Evolutionary conservation across 768 basidiomycete species (phyloP).

Genomic region (Galerina sulciceps): DNA sequence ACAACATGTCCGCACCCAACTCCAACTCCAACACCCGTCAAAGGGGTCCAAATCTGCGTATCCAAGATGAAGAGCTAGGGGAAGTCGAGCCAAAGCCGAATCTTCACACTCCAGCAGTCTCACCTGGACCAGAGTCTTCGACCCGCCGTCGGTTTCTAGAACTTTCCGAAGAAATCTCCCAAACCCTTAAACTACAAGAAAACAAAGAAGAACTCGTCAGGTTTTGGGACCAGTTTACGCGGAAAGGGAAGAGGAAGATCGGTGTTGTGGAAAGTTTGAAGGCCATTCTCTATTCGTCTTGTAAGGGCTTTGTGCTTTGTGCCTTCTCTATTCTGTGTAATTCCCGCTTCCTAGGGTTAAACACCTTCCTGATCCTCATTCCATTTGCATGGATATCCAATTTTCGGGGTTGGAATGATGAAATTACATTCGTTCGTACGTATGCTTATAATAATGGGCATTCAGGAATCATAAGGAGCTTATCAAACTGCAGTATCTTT

Average conservation of each 20-base stretch:
- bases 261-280: slow-evolving; percentile 47
- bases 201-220: slow-evolving; percentile 28
- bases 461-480: too few species aligned
- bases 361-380: slow-evolving; percentile 58
- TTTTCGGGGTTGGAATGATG: slow-evolving; percentile 44
- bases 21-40: slow-evolving; percentile 3
- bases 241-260: slow-evolving; percentile 49
- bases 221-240: slow-evolving; percentile 50
- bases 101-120: slow-evolving; percentile 4
- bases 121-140: slow-evolving; percentile 18
- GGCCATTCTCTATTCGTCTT: slow-evolving; percentile 55
- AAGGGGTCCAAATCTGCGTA: slow-evolving; percentile 4
- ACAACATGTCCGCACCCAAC: background rate
- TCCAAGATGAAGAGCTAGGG: slow-evolving; percentile 21
- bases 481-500: slow-evolving; percentile 53
- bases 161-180: slow-evolving; percentile 10
- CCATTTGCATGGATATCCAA: slow-evolving; percentile 67
- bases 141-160: slow-evolving; percentile 18
- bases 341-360: slow-evolving; percentile 49
- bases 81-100: background rate
- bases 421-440: slow-evolving; percentile 51
- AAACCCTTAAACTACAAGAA: slow-evolving; percentile 18
- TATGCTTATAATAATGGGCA: slow-evolving; percentile 6
- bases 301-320: slow-evolving; percentile 33
- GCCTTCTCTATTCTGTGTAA: background rate